Evolutionary conservation across 2,329 filamentous ascomycete genomes (phyloP).

Genomic region (Trichoderma afroharzianum): DNA sequence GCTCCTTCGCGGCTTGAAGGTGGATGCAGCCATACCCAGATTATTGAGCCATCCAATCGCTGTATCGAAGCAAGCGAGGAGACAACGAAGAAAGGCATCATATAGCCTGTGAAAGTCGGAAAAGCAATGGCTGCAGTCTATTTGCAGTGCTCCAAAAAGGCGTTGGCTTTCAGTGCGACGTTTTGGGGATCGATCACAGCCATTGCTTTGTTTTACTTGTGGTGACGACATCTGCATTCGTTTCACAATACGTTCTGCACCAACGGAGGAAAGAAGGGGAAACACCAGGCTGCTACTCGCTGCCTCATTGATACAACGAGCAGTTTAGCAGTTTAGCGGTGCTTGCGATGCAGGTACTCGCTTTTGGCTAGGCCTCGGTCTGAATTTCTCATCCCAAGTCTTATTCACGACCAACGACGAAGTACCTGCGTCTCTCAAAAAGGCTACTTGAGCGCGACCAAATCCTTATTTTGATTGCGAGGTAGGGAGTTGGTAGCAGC

Average conservation of each 20-base stretch:
- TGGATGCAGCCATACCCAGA: not conserved
- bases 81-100: not conserved
- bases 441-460: not conserved
- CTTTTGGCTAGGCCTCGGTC: not conserved
- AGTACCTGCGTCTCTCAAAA: not conserved
- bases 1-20: not conserved
- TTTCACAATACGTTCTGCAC: not conserved
- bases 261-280: not conserved
- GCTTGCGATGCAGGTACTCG: not conserved
- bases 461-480: not conserved
- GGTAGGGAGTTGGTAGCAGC: constrained; percentile 4
- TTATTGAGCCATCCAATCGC: not conserved
- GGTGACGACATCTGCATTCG: not conserved
- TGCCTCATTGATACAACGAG: not conserved
- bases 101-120: not conserved
- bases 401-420: not conserved
- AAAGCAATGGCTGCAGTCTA: not conserved
- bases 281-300: not conserved
- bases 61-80: not conserved
- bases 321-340: not conserved
- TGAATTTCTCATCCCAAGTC: not conserved
- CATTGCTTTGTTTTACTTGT: not conserved
- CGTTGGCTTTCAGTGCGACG: not conserved
- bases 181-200: not conserved
- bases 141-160: not conserved